phyloP scores from a whole-genome alignment of 768 basidiomycete genomes.

The Mycena floridula region DNA sequence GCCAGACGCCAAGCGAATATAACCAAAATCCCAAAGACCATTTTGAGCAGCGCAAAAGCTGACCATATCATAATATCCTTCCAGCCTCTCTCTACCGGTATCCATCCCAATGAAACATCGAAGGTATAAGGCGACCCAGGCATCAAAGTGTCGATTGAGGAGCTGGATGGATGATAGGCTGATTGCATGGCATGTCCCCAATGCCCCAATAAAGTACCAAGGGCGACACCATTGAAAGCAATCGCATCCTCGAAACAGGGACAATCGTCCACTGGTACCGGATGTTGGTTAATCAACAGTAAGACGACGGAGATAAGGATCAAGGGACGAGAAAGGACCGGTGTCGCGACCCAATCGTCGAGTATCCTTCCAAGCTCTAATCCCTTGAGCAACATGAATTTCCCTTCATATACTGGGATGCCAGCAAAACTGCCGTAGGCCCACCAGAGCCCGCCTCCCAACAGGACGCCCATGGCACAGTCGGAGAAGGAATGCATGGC shows the following conservation, averaged over 20 bases:
- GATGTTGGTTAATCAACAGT: conserved; percentile 80
- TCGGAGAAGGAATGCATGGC: conserved; percentile 88
- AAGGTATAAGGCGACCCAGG: conserved; percentile 14
- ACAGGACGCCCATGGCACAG: conserved; percentile 51
- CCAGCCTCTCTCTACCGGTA: conserved; percentile 28
- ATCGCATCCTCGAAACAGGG: conserved; percentile 98
- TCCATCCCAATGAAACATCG: conserved; percentile 22
- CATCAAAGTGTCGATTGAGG: conserved; percentile 13
- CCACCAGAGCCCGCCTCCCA: conserved; percentile 72
- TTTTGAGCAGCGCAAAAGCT: conserved; percentile 39
- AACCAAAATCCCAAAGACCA: conserved; percentile 58
- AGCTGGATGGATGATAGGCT: neutral
- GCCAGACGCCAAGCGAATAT: conserved; percentile 88
- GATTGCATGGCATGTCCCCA: conserved; percentile 44
- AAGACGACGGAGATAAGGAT: conserved; percentile 58
- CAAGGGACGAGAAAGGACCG: conserved; percentile 46
- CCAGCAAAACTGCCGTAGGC: conserved; percentile 18
- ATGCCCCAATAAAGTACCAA: conserved; percentile 63
- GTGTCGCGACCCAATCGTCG: conserved; percentile 32
- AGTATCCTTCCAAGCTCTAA: conserved; percentile 12
- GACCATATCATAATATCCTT: conserved; percentile 40
- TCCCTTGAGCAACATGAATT: conserved; percentile 26
- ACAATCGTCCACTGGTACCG: conserved; percentile 93
- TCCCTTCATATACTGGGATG: neutral
- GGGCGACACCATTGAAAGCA: conserved; percentile 79